phyloP scores from a whole-genome alignment of 371 early-diverging fungal genomes.

The Mucor sp. region DNA sequence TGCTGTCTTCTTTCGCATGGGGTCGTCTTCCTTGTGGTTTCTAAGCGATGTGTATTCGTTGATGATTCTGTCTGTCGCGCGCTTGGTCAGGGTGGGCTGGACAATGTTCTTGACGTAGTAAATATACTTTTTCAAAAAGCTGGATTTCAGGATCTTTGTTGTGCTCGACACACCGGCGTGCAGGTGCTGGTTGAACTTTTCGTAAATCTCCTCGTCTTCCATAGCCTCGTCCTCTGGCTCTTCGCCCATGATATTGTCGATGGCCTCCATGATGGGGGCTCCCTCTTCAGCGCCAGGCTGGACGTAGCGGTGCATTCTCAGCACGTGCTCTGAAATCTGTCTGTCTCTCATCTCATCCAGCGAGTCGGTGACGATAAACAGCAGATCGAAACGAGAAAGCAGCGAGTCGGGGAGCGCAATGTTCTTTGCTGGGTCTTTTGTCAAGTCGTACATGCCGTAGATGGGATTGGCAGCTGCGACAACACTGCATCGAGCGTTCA shows the following conservation, averaged over 20 bases:
- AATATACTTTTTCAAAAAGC: conserved; percentile 83
- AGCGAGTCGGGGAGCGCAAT: conserved; percentile 98
- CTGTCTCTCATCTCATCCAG: conserved; percentile 86
- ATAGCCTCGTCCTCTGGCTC: conserved; percentile 50
- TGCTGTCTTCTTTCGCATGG: conserved; percentile 60
- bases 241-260: conserved; percentile 56
- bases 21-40: conserved; percentile 60
- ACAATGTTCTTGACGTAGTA: conserved; percentile 82
- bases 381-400: conserved; percentile 97
- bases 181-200: conserved; percentile 77
- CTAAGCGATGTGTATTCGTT: conserved; percentile 80
- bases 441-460: conserved; percentile 88
- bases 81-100: conserved; percentile 69
- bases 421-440: conserved; percentile 89
- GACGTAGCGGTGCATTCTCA: conserved; percentile 91
- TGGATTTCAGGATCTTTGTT: conserved; percentile 68
- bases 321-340: conserved; percentile 87
- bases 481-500: conserved; percentile 99
- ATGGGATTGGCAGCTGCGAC: conserved; percentile 99
- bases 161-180: conserved; percentile 61
- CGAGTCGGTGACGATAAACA: conserved; percentile 97
- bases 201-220: conserved; percentile 68
- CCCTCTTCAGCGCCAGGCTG: conserved; percentile 90
- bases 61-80: conserved; percentile 81
- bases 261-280: conserved; percentile 67